Conservation (phyloP, 495 filamentous ascomycete species). For the Xylaria flabelliformis region DNA sequence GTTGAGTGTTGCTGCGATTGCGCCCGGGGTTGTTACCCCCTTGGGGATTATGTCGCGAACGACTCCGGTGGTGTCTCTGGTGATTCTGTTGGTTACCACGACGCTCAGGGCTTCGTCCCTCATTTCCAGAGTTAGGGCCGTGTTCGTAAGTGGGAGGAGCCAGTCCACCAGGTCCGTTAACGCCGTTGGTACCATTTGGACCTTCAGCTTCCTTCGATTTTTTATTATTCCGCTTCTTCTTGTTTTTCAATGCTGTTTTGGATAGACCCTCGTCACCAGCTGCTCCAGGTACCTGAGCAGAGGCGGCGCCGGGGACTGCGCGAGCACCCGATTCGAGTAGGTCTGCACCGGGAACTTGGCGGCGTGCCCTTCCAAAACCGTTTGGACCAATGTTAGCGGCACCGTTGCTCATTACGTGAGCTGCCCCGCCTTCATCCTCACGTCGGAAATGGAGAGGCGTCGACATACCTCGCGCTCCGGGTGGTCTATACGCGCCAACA, state of each 20-base stretch:
- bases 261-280: conserved; percentile 73
- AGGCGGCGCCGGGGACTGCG: conserved; percentile 75
- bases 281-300: conserved; percentile 63
- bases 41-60: conserved; percentile 62
- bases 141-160: conserved; percentile 51
- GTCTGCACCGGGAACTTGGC: conserved; percentile 60
- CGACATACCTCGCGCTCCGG: conserved; percentile 86
- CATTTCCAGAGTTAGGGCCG: conserved; percentile 46
- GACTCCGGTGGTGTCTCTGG: conserved; percentile 59
- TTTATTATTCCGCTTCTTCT: conserved; percentile 98
- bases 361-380: conserved; percentile 76
- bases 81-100: conserved; percentile 54
- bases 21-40: conserved; percentile 46
- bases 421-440: conserved; percentile 94
- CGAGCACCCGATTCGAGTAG: conserved; percentile 45
- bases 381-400: conserved; percentile 69
- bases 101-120: conserved; percentile 70
- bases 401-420: conserved; percentile 81
- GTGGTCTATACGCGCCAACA: conserved; percentile 92
- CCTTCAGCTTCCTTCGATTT: conserved; percentile 79
- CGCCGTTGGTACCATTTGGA: conserved; percentile 32
- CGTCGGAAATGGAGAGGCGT: conserved; percentile 96
- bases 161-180: conserved; percentile 40
- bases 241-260: conserved; percentile 93
- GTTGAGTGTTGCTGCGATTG: conserved; percentile 54